A percentile compares a stretch with the other conserved stretches of the same genome.
phyloP scores from a whole-genome alignment of 208 protist species.

The Trypanosoma scelopori region DNA sequence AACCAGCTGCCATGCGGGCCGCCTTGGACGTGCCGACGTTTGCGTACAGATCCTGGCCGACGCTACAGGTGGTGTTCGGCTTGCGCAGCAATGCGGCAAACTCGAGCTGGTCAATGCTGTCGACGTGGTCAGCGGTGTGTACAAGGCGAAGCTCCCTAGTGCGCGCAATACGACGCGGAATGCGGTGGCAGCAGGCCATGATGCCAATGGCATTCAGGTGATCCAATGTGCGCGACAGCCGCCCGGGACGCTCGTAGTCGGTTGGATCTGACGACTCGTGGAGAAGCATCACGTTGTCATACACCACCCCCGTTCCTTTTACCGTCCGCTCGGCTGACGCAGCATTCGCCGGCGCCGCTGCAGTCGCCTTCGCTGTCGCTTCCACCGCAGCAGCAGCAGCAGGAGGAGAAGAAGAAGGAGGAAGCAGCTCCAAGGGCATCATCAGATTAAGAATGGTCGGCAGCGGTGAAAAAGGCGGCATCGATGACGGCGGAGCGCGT shows the following conservation, averaged over 20 bases:
- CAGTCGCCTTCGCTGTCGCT: too few relatives aligned
- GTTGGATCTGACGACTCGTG: slow-evolving; percentile 51
- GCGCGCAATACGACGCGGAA: slow-evolving; percentile 47
- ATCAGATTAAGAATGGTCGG: slow-evolving; percentile 31
- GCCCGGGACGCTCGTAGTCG: slow-evolving; percentile 76
- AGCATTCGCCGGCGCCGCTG: neutral
- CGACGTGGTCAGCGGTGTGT: slow-evolving; percentile 66
- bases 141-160: slow-evolving; percentile 75
- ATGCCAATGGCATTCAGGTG: slow-evolving; percentile 69
- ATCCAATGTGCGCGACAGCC: slow-evolving; percentile 56
- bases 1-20: slow-evolving; percentile 69
- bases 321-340: neutral
- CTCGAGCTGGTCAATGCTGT: slow-evolving; percentile 74
- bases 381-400: neutral
- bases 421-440: neutral
- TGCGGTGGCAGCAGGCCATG: slow-evolving; percentile 39
- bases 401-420: neutral
- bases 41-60: slow-evolving; percentile 82
- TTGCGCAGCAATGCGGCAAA: slow-evolving; percentile 33
- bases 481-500: neutral
- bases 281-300: slow-evolving; percentile 56
- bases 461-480: slow-evolving; percentile 16
- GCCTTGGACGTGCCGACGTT: slow-evolving; percentile 59
- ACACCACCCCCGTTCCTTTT: slow-evolving; percentile 60
- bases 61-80: slow-evolving; percentile 19